Conservation (phyloP, 2,329 filamentous ascomycete species). For the Botrytis cinerea region DNA sequence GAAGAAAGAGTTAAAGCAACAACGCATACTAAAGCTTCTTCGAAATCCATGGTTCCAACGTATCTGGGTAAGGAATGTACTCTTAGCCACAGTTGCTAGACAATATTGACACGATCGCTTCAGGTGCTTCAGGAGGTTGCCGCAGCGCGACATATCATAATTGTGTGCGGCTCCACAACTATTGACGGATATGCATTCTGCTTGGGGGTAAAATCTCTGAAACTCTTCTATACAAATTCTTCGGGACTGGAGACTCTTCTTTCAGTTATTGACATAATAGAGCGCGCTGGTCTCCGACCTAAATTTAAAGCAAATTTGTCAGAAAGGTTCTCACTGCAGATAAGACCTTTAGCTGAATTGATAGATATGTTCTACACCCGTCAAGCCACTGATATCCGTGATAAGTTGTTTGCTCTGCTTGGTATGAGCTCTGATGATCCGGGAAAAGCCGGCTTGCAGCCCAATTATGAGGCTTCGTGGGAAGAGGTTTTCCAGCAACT, state of each 20-base stretch:
- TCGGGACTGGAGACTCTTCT: too few relatives aligned
- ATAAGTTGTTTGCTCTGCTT: neutral
- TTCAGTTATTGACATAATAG: rapidly evolving
- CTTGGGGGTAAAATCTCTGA: neutral
- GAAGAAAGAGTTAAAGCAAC: rapidly evolving
- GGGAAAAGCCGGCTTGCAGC: too few relatives aligned
- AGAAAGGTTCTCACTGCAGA: rapidly evolving
- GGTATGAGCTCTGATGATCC: neutral
- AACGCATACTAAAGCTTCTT: neutral
- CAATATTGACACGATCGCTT: rapidly evolving
- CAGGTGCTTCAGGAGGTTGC: neutral
- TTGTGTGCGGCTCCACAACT: neutral
- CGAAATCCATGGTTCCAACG: neutral
- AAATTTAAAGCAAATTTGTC: rapidly evolving
- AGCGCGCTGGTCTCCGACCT: rapidly evolving
- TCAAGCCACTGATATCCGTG: rapidly evolving
- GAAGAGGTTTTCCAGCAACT: neutral
- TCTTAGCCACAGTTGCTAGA: rapidly evolving
- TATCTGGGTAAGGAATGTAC: neutral
- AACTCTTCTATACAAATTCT: too few relatives aligned
- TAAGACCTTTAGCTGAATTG: neutral
- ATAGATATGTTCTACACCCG: neutral
- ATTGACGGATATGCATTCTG: neutral
- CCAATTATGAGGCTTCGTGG: neutral
- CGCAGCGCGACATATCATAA: rapidly evolving